Evolutionary conservation across 176 grass and related monocot species (phyloP).

Genomic region (Secale cereale): DNA sequence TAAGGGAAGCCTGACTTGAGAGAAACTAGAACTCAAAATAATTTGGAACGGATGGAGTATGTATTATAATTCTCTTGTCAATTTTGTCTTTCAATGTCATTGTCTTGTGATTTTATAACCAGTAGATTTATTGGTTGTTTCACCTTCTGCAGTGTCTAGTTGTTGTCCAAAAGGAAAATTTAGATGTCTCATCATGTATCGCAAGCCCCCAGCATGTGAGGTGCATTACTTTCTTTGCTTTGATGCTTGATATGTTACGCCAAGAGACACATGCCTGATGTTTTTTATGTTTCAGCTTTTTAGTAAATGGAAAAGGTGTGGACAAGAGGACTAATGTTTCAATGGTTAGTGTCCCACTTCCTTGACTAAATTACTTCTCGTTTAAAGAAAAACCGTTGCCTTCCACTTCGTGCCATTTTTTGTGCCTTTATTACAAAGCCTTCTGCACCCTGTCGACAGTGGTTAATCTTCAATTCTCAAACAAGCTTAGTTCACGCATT

Average conservation of each 20-base stretch:
- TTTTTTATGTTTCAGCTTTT: constrained; percentile 65
- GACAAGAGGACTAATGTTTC: constrained; percentile 86
- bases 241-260: constrained; percentile 18
- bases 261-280: background rate
- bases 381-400: background rate
- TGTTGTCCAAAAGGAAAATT: constrained; percentile 72
- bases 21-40: background rate
- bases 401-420: constrained; percentile 25
- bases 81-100: constrained; percentile 1
- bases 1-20: background rate
- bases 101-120: constrained; percentile 1
- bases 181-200: constrained; percentile 80
- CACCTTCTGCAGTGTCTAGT: constrained; percentile 61
- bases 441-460: background rate
- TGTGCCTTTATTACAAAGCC: background rate
- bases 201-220: constrained; percentile 75
- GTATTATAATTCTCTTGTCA: background rate
- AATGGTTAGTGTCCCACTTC: constrained; percentile 49
- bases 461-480: background rate
- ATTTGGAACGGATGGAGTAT: background rate
- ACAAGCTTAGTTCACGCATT: background rate
- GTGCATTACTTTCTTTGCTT: constrained; percentile 41
- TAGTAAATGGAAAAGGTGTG: constrained; percentile 88
- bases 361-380: background rate
- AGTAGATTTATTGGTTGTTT: background rate